Evolutionary conservation across 2,329 filamentous ascomycete species (phyloP).

Genomic region (Hymenoscyphus infarciens): DNA sequence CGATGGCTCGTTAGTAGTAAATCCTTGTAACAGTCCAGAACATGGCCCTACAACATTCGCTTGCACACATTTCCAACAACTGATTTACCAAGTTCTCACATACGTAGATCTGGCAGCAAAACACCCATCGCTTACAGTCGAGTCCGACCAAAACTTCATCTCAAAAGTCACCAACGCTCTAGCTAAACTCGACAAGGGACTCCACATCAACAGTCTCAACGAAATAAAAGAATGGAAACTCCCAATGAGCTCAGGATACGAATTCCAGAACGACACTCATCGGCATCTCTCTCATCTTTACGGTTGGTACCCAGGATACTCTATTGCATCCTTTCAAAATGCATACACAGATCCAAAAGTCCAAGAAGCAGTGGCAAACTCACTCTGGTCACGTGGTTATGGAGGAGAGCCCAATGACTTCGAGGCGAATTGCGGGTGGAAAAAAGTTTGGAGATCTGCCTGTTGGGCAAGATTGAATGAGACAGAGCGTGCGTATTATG

Average conservation of each 20-base stretch:
- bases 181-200: slow-evolving; percentile 46
- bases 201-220: slow-evolving; percentile 43
- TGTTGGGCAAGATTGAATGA: slow-evolving; percentile 55
- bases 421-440: slow-evolving; percentile 56
- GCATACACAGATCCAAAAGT: slow-evolving; percentile 44
- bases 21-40: slow-evolving; percentile 57
- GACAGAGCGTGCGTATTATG: slow-evolving; percentile 45
- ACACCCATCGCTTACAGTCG: neutral
- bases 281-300: slow-evolving; percentile 53
- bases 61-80: slow-evolving; percentile 52
- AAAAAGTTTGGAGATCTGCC: slow-evolving; percentile 54
- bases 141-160: neutral
- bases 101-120: neutral
- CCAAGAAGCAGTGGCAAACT: slow-evolving; percentile 43
- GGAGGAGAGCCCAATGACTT: slow-evolving; percentile 37
- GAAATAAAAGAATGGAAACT: slow-evolving; percentile 51
- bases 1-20: slow-evolving; percentile 52
- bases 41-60: slow-evolving; percentile 52
- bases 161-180: slow-evolving; percentile 41
- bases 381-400: slow-evolving; percentile 44
- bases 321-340: slow-evolving; percentile 41
- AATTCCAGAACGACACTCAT: slow-evolving; percentile 44
- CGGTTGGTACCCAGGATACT: slow-evolving; percentile 54
- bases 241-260: slow-evolving; percentile 33
- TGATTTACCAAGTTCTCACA: slow-evolving; percentile 39